Evolutionary conservation across 2,329 filamentous ascomycete species (phyloP).

Genomic region (Chaetomium strumarium): DNA sequence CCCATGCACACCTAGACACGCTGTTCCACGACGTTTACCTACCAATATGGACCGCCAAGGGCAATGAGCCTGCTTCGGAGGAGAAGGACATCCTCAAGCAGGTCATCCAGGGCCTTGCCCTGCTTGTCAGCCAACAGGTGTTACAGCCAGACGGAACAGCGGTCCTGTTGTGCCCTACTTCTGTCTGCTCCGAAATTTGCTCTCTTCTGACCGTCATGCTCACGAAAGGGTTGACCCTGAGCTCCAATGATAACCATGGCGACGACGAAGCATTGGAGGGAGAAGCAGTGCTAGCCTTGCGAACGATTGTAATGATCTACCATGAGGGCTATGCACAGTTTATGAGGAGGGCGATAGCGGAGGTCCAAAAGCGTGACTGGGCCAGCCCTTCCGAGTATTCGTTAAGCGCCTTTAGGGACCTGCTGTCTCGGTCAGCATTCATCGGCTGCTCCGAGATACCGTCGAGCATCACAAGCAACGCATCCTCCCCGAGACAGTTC

Average conservation of each 20-base stretch:
- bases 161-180: constrained; percentile 31
- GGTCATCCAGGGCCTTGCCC: constrained; percentile 41
- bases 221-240: constrained; percentile 25
- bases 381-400: constrained; percentile 20
- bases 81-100: constrained; percentile 38
- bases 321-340: constrained; percentile 33
- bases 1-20: constrained; percentile 34
- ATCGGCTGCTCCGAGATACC: constrained; percentile 43
- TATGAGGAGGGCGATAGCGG: constrained; percentile 23
- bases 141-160: constrained; percentile 19
- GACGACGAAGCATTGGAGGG: constrained; percentile 30
- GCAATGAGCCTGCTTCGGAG: constrained; percentile 30
- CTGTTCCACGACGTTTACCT: constrained; percentile 42
- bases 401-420: constrained; percentile 27
- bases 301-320: constrained; percentile 34
- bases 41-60: constrained; percentile 31
- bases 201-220: constrained; percentile 20
- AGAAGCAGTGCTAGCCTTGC: constrained; percentile 37
- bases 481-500: constrained; percentile 2
- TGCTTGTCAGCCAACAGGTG: constrained; percentile 38
- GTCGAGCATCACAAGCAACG: constrained; percentile 25
- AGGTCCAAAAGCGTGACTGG: constrained; percentile 26
- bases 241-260: constrained; percentile 21
- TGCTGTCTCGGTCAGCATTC: constrained; percentile 42
- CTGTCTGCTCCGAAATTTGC: constrained; percentile 35